These are phyloP conservation scores for Vitis vinifera DNA, from an alignment of 164 flowering plant species.

Conservation along the genomic window ASM3070453v1 NC_081813.1:6765501-6766000, in stretches of 20 bases:
- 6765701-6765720: too few relatives aligned
- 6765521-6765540: constrained; percentile 30
- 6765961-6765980: too few relatives aligned
- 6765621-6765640: constrained; percentile 33
- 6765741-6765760: too few relatives aligned
- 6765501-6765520: constrained; percentile 6
- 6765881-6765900: constrained; percentile 26
- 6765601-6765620: constrained; percentile 24
- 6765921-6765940: constrained; percentile 40
- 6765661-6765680: too few relatives aligned
- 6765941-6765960: constrained; percentile 28
- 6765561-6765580: constrained; percentile 26
- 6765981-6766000: constrained; percentile 18
- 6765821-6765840: constrained; percentile 35
- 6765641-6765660: constrained; percentile 9
- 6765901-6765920: constrained; percentile 18
- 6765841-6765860: constrained; percentile 38
- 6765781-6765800: too few relatives aligned
- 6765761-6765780: too few relatives aligned
- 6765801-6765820: constrained; percentile 12
- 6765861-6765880: constrained; percentile 32
- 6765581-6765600: constrained; percentile 9
- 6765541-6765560: constrained; percentile 32
- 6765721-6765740: too few relatives aligned
- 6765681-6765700: too few relatives aligned